Base-by-base conservation (phyloP, 176 grass and related monocot species). In the Triticum aestivum region DNA sequence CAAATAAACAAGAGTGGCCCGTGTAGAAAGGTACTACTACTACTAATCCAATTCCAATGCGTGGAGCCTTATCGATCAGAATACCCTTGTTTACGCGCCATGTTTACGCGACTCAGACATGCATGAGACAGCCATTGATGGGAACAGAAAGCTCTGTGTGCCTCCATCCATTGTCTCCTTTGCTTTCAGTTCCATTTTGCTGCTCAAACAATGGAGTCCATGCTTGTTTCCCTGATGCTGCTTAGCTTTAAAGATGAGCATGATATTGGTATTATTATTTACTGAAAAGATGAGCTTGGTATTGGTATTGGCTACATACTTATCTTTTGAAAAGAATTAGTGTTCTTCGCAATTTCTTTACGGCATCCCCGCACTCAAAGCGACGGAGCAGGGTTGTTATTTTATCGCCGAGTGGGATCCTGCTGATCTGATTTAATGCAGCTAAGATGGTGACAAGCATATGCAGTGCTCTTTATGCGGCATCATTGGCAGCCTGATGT, bases 91-190 rank as follows among this genome's bases (percentile, higher is more conserved):
- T 77, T 81, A 78, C 37, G 51, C 20, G 23, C 37, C 85, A 81
- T 85, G 70, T 56, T 81, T 52, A 23, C 76, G 62, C 71, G 39
- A 24, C 37, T 65, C 61, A 41, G 85, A 73, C 39, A 73, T 8
- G 11, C 70, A 15, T 4, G n/a, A 52, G 73, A 85, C 76, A 87
- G 27, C 81, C 89, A 91, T 71, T 88, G 82, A 88, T 88, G 89
- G 82, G 86, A 71, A 62, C 86, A 91, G 44, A 85, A 81, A 85
- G 89, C 75, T 85, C 63, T 82, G 70, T 64, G 77, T 63, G 75
- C 86, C 63, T 54, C 73, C 26, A 47, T 54, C 73, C 73, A 54
- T 75, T 75, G 73, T 75, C 73, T 32, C 73, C 54, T 58, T 58
- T 41, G 6, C 41, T 30, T 56, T 14, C 44, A 49, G 54, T 26